Percentiles rank a stretch among this genome's conserved stretches.
Evolutionary conservation across 805 yeast species (phyloP).

Genomic region (Saccharomycopsis sp.): DNA sequence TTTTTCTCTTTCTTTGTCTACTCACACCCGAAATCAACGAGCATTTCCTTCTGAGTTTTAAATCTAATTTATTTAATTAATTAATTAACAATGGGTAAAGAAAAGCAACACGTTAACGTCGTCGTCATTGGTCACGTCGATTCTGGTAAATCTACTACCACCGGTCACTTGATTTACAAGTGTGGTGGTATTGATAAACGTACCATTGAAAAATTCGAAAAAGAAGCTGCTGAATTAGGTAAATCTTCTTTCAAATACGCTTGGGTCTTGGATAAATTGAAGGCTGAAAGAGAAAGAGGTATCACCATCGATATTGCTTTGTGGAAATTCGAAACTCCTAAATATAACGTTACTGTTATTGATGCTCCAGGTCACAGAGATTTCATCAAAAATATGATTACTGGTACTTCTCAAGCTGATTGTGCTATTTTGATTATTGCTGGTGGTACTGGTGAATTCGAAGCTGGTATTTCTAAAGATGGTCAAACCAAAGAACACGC

Average conservation of each 20-base stretch:
- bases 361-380: constrained; percentile 97
- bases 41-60: constrained; percentile 31
- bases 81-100: constrained; percentile 64
- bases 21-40: constrained; percentile 33
- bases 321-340: constrained; percentile 90
- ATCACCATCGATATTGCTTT: constrained; percentile 91
- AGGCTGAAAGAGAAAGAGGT: constrained; percentile 97
- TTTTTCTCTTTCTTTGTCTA: constrained; percentile 23
- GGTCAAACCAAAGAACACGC: constrained; percentile 97
- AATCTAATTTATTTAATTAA: neutral
- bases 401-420: constrained; percentile 93
- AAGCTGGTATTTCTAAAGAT: constrained; percentile 91
- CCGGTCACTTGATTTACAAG: constrained; percentile 98
- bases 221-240: constrained; percentile 96
- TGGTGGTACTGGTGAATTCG: constrained; percentile 92
- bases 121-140: constrained; percentile 99
- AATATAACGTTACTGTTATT: constrained; percentile 82
- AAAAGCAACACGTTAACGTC: constrained; percentile 97
- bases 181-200: constrained; percentile 99
- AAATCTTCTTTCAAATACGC: constrained; percentile 98
- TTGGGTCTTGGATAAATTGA: constrained; percentile 92
- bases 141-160: constrained; percentile 97
- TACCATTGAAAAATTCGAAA: constrained; percentile 96
- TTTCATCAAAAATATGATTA: constrained; percentile 93
- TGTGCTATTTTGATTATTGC: constrained; percentile 87